These are phyloP conservation scores for Penicillium glabrum DNA, from an alignment of 2,329 filamentous ascomycete species.

Conservation along the genomic window DNA sequence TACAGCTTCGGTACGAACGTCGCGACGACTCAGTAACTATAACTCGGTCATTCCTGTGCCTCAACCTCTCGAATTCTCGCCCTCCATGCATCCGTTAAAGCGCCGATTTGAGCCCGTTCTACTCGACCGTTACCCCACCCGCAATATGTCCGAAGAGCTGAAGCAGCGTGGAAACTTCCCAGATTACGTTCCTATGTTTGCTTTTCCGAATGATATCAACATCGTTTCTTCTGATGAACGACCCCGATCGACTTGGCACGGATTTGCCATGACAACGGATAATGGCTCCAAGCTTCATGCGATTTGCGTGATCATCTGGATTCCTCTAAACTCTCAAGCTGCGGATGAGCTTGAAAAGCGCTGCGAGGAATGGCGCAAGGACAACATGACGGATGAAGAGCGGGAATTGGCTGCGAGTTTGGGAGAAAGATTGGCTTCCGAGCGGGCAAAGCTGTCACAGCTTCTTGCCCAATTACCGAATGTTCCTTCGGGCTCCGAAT, in stretches of 20 bases:
- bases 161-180: constrained; percentile 83
- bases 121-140: constrained; percentile 88
- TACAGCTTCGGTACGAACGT: constrained; percentile 70
- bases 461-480: constrained; percentile 80
- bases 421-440: constrained; percentile 80
- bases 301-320: constrained; percentile 90
- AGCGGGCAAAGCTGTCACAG: constrained; percentile 86
- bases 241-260: constrained; percentile 96
- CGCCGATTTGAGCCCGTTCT: constrained; percentile 94
- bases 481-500: constrained; percentile 75
- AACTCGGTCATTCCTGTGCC: constrained; percentile 96
- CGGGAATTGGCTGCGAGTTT: constrained; percentile 89
- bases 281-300: constrained; percentile 92
- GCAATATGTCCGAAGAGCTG: constrained; percentile 75
- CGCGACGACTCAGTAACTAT: constrained; percentile 90
- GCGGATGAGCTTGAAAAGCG: constrained; percentile 72
- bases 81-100: constrained; percentile 93
- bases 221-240: constrained; percentile 94
- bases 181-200: constrained; percentile 99
- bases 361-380: constrained; percentile 83
- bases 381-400: constrained; percentile 98
- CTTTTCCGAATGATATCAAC: constrained; percentile 96
- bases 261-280: constrained; percentile 94
- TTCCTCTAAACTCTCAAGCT: constrained; percentile 75
- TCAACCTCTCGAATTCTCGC: constrained; percentile 83